These are phyloP conservation scores for Psilocybe cubensis DNA, from an alignment of 768 basidiomycete species.

Conservation along the genomic window DNA sequence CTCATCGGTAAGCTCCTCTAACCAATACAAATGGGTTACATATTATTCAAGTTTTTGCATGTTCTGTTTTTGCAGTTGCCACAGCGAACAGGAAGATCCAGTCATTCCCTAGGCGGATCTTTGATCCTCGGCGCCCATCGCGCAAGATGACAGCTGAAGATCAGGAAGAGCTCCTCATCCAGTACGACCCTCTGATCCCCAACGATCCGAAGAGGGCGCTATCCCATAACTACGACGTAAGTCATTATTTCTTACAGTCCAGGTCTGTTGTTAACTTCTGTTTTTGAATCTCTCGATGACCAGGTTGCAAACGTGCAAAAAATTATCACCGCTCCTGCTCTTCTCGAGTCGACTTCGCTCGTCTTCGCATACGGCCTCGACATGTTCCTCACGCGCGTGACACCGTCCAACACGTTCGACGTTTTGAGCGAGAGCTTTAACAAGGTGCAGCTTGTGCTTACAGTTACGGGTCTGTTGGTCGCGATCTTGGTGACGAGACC, in stretches of 20 bases:
- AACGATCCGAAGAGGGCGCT: conserved; percentile 64
- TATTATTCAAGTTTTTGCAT: too few species aligned
- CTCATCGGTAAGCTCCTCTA: conserved; percentile 67
- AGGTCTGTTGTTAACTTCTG: background rate
- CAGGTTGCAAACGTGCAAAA: conserved; percentile 71
- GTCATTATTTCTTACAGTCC: background rate
- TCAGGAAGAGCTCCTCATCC: conserved; percentile 81
- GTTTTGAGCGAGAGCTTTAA: conserved; percentile 92
- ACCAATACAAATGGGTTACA: background rate
- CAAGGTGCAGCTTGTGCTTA: conserved; percentile 87
- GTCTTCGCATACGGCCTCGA: conserved; percentile 89
- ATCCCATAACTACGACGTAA: conserved; percentile 52
- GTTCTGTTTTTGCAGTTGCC: conserved; percentile 71
- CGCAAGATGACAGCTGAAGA: conserved; percentile 77
- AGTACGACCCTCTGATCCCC: conserved; percentile 81
- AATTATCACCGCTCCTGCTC: conserved; percentile 79
- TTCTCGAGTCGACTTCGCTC: conserved; percentile 91
- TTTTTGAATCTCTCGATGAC: too few species aligned
- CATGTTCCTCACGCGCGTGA: conserved; percentile 83
- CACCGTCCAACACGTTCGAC: conserved; percentile 92
- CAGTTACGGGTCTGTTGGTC: conserved; percentile 67
- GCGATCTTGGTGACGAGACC: conserved; percentile 86
- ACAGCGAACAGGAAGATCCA: conserved; percentile 75
- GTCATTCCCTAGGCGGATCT: conserved; percentile 67
- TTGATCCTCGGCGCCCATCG: conserved; percentile 85